Conservation (phyloP, 306 rosid species). For the Arachis stenosperma region DNA sequence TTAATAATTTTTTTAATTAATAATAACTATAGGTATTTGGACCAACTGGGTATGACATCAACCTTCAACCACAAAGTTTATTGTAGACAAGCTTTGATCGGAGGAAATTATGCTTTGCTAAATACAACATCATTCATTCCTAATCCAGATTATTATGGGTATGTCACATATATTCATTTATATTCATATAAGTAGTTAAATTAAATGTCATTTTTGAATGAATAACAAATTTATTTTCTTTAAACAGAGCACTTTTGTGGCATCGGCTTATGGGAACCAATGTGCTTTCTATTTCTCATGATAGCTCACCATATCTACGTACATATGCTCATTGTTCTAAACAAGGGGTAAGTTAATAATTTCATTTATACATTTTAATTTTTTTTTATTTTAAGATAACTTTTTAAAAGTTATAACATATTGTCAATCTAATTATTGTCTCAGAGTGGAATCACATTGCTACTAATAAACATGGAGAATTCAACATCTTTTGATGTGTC, state of each 20-base stretch:
- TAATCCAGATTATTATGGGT: slow-evolving; percentile 73
- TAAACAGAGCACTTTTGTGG: slow-evolving; percentile 55
- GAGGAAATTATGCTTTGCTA: slow-evolving; percentile 71
- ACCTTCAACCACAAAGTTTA: slow-evolving; percentile 58
- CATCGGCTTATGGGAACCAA: slow-evolving; percentile 58
- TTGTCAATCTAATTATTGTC: background rate
- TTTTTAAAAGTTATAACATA: too few species aligned
- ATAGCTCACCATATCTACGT: slow-evolving; percentile 50
- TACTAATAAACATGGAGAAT: slow-evolving; percentile 65
- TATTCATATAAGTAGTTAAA: background rate
- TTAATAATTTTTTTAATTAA: too few species aligned
- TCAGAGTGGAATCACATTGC: slow-evolving; percentile 53
- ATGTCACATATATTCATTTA: slow-evolving; percentile 5
- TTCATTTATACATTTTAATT: too few species aligned
- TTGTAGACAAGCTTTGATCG: slow-evolving; percentile 66
- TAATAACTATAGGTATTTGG: slow-evolving; percentile 55
- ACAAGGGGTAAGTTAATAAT: slow-evolving; percentile 33
- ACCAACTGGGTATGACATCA: slow-evolving; percentile 70
- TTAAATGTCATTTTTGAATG: too few species aligned
- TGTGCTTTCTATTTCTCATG: slow-evolving; percentile 43
- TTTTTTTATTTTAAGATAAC: too few species aligned
- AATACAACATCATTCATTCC: slow-evolving; percentile 66
- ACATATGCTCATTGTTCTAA: slow-evolving; percentile 57
- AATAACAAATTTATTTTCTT: background rate
- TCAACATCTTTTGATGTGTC: slow-evolving; percentile 47